Evolutionary conservation across 306 rosid genomes (phyloP).

Genomic region (Trichosanthes truncata): DNA sequence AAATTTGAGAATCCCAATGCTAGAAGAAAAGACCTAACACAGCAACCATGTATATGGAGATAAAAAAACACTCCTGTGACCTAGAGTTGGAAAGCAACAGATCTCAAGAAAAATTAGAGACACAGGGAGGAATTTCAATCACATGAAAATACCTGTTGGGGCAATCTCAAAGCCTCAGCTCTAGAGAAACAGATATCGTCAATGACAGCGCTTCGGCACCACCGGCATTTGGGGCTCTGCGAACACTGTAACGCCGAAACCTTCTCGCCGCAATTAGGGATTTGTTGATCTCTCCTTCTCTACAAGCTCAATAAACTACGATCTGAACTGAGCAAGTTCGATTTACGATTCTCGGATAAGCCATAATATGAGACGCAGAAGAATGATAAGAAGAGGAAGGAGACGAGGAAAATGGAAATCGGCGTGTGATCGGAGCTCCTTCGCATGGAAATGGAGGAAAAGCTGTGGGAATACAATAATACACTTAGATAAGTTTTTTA

Average conservation of each 20-base stretch:
- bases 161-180: conserved; percentile 70
- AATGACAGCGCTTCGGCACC: conserved; percentile 67
- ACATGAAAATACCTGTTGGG: conserved; percentile 72
- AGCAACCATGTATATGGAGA: neutral
- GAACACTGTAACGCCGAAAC: conserved; percentile 44
- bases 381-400: conserved; percentile 11
- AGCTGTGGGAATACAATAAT: neutral
- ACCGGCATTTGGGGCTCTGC: conserved; percentile 48
- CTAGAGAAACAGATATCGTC: conserved; percentile 72
- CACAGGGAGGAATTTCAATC: conserved; percentile 17
- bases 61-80: neutral
- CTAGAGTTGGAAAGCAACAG: neutral
- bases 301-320: conserved; percentile 17
- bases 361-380: conserved; percentile 22
- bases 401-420: conserved; percentile 15
- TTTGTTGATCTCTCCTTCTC: conserved; percentile 10
- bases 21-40: neutral
- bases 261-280: conserved; percentile 44
- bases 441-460: conserved; percentile 14
- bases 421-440: neutral
- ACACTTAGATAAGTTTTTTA: too few relatives aligned
- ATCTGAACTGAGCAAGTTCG: conserved; percentile 12
- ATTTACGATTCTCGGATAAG: conserved; percentile 11
- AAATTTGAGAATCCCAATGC: neutral
- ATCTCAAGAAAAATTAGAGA: neutral